A percentile compares a stretch with the other conserved stretches of the same genome.
Conservation (phyloP, 2,329 filamentous ascomycete genomes). For the Phialophora tarda region DNA sequence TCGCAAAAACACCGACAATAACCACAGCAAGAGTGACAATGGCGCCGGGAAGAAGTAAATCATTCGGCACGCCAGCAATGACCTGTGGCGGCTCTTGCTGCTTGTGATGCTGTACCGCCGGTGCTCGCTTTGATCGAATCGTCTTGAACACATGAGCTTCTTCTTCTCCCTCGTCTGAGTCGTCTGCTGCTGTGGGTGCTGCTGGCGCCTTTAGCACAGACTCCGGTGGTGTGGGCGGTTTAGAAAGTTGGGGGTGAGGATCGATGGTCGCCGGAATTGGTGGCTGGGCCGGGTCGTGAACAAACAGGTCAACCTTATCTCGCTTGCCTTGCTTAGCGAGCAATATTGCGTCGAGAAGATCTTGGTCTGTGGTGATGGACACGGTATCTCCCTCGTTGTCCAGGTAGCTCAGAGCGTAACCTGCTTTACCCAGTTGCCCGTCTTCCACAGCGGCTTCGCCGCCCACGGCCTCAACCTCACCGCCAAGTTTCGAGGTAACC, state of each 20-base stretch:
- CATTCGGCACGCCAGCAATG: slow-evolving; percentile 90
- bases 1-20: slow-evolving; percentile 89
- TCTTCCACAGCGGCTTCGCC: slow-evolving; percentile 79
- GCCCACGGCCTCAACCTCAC: slow-evolving; percentile 81
- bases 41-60: slow-evolving; percentile 87
- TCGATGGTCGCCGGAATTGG: slow-evolving; percentile 71
- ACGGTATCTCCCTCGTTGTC: slow-evolving; percentile 97
- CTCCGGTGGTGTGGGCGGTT: slow-evolving; percentile 60
- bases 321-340: slow-evolving; percentile 76
- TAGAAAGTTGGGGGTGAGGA: slow-evolving; percentile 60
- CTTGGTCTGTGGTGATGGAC: slow-evolving; percentile 93
- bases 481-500: slow-evolving; percentile 82
- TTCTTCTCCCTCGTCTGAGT: slow-evolving; percentile 53
- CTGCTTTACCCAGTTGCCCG: slow-evolving; percentile 74
- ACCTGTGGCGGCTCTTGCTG: slow-evolving; percentile 71
- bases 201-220: slow-evolving; percentile 51
- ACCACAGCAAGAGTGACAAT: slow-evolving; percentile 95
- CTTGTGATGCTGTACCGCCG: slow-evolving; percentile 48
- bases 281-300: slow-evolving; percentile 91
- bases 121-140: slow-evolving; percentile 27
- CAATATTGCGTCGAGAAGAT: slow-evolving; percentile 86
- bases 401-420: slow-evolving; percentile 92
- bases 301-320: slow-evolving; percentile 96
- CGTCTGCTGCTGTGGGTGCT: slow-evolving; percentile 62
- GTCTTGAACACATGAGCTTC: slow-evolving; percentile 22